A percentile compares a stretch with the other conserved stretches of the same genome.
Evolutionary conservation across 345 rosid genomes (phyloP).

Genomic region (Pistacia integerrima): DNA sequence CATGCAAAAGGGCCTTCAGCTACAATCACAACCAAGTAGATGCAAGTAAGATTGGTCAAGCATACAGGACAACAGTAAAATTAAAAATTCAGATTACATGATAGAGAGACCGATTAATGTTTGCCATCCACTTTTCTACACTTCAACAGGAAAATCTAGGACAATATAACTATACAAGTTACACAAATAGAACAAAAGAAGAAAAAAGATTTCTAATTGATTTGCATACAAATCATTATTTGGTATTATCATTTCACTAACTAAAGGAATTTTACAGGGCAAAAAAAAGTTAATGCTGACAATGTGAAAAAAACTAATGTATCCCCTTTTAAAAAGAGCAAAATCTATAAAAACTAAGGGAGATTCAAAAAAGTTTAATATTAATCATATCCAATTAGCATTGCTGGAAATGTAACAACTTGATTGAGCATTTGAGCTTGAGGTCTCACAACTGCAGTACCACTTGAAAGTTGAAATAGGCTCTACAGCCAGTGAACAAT

Average conservation of each 20-base stretch:
- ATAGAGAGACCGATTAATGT: background rate
- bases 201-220: background rate
- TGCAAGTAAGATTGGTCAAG: background rate
- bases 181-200: background rate
- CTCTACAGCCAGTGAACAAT: background rate
- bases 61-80: background rate
- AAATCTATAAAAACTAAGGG: background rate
- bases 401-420: background rate
- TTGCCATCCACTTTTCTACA: background rate
- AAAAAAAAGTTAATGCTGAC: background rate
- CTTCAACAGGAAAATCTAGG: background rate
- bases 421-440: background rate
- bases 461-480: background rate
- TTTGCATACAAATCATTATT: background rate
- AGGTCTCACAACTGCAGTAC: background rate
- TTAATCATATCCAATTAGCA: background rate
- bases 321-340: background rate
- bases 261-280: background rate
- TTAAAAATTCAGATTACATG: background rate
- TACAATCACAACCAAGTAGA: constrained; percentile 35
- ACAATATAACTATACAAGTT: background rate
- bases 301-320: background rate
- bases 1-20: constrained; percentile 94
- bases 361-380: background rate
- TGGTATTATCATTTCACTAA: background rate